These are phyloP conservation scores for Fragosphaeria purpurea DNA, from an alignment of 2,329 filamentous ascomycete species.

Conservation along the genomic window DNA sequence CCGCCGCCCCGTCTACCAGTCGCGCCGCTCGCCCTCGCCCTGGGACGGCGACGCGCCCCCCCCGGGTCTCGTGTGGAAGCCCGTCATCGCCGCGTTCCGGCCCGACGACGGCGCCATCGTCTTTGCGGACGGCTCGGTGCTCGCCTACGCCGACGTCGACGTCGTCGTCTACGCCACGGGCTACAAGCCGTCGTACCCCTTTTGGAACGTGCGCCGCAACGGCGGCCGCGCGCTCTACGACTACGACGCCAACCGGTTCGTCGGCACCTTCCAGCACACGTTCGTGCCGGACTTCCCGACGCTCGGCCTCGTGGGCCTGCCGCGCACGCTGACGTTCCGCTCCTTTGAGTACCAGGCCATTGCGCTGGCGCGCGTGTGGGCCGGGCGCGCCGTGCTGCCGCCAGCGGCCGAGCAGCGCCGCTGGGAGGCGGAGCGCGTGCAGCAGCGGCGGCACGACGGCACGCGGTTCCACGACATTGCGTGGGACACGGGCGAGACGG, in stretches of 20 bases:
- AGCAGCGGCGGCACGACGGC: constrained; percentile 19
- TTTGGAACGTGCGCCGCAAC: constrained; percentile 43
- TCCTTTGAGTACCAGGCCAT: constrained; percentile 30
- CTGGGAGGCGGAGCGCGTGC: constrained; percentile 36
- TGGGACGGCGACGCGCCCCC: constrained; percentile 46
- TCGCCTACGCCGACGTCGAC: constrained; percentile 51
- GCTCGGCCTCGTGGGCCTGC: constrained; percentile 41
- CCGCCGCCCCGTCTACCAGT: constrained; percentile 47
- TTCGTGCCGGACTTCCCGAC: constrained; percentile 39
- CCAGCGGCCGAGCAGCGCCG: constrained; percentile 24
- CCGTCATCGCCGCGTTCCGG: constrained; percentile 39
- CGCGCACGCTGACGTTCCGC: constrained; percentile 32
- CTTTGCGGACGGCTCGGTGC: constrained; percentile 47
- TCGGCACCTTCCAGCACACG: constrained; percentile 35
- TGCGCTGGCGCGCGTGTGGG: constrained; percentile 24
- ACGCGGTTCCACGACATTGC: constrained; percentile 42
- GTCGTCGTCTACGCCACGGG: constrained; percentile 79
- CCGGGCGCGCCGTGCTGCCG: constrained; percentile 30
- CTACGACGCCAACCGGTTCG: constrained; percentile 33
- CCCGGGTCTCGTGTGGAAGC: constrained; percentile 50
- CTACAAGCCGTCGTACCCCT: constrained; percentile 77
- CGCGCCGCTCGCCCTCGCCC: constrained; percentile 39
- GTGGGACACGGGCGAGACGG: constrained; percentile 42
- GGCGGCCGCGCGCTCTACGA: constrained; percentile 34
- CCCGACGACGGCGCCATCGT: constrained; percentile 31